phyloP scores from a whole-genome alignment of 2,329 filamentous ascomycete genomes.

The Didymella glomerata region DNA sequence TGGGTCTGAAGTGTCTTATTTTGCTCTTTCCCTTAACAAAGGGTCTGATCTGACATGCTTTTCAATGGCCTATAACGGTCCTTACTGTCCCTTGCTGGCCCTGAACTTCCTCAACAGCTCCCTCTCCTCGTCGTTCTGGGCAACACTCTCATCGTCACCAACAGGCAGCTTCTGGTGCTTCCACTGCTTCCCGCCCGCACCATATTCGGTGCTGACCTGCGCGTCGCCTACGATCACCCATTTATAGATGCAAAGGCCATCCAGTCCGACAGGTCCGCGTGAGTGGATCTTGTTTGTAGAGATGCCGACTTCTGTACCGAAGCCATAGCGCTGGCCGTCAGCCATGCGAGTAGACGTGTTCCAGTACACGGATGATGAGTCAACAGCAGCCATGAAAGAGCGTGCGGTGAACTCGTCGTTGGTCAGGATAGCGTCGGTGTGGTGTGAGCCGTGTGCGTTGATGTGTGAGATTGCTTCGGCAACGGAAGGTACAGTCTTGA shows the following conservation, averaged over 20 bases:
- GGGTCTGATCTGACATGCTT: background rate
- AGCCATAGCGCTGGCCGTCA: slow-evolving; percentile 96
- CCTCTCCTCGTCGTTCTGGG: slow-evolving; percentile 44
- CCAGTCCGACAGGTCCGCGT: slow-evolving; percentile 88
- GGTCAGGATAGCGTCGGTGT: slow-evolving; percentile 92
- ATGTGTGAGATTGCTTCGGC: slow-evolving; percentile 84
- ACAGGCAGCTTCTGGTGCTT: slow-evolving; percentile 63
- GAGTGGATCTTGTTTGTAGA: slow-evolving; percentile 99
- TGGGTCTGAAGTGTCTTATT: background rate
- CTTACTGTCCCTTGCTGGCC: slow-evolving; percentile 25
- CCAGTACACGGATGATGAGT: slow-evolving; percentile 95
- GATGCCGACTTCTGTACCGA: slow-evolving; percentile 97
- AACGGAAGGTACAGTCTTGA: slow-evolving; percentile 75
- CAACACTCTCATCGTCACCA: slow-evolving; percentile 40
- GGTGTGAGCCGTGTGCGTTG: slow-evolving; percentile 89
- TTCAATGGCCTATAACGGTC: background rate
- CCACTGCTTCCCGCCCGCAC: slow-evolving; percentile 62
- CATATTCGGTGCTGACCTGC: slow-evolving; percentile 81
- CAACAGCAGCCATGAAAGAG: slow-evolving; percentile 82
- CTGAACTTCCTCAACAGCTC: slow-evolving; percentile 47
- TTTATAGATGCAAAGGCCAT: slow-evolving; percentile 97
- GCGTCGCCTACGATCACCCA: slow-evolving; percentile 87
- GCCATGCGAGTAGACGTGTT: slow-evolving; percentile 94
- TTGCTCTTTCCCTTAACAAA: no score
- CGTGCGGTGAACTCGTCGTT: slow-evolving; percentile 72